phyloP scores from a whole-genome alignment of 2,329 filamentous ascomycete genomes.

The Epichloe scottii region DNA sequence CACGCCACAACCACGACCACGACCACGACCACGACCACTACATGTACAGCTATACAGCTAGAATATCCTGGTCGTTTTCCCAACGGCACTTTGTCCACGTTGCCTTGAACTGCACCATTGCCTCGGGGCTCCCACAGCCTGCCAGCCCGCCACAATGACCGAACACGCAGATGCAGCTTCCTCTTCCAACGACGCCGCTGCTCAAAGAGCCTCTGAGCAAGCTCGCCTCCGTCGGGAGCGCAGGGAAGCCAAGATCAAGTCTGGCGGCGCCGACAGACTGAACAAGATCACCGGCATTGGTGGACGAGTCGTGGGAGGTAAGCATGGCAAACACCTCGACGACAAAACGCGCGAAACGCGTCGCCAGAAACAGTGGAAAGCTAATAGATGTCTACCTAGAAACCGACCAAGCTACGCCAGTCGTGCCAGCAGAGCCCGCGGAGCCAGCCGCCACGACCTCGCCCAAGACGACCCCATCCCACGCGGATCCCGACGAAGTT shows the following conservation, averaged over 20 bases:
- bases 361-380: not conserved
- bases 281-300: conserved; percentile 65
- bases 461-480: not conserved
- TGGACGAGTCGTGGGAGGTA: conserved; percentile 24
- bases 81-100: not conserved
- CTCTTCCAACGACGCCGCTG: conserved; percentile 25
- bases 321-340: not conserved
- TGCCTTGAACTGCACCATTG: not conserved
- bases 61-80: not conserved
- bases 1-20: not conserved
- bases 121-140: not conserved
- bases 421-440: not conserved
- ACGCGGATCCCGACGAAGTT: conserved; percentile 60
- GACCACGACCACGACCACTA: too few species aligned
- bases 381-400: not conserved
- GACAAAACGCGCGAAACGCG: not conserved
- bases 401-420: conserved; percentile 4
- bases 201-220: conserved; percentile 46
- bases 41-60: too few species aligned
- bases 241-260: conserved; percentile 65
- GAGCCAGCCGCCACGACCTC: not conserved
- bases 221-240: conserved; percentile 67
- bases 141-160: conserved; percentile 21
- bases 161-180: conserved; percentile 17
- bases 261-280: conserved; percentile 55